Evolutionary conservation across 2,329 filamentous ascomycete genomes (phyloP).

Genomic region (Neofusicoccum cordaticola): DNA sequence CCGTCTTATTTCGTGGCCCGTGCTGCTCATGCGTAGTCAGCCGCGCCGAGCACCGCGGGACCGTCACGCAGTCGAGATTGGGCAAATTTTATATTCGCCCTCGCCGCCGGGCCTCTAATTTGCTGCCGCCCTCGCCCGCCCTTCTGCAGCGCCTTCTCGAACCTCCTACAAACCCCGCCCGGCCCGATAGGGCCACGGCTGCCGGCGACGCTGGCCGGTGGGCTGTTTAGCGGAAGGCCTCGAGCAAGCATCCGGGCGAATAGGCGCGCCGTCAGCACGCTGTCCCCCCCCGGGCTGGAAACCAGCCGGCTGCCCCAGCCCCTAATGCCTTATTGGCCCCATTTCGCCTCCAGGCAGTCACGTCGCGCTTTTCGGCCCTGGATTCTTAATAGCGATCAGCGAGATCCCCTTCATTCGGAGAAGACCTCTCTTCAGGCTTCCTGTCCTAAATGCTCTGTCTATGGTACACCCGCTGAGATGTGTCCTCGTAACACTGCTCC

Average conservation of each 20-base stretch:
- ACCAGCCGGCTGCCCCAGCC: not conserved
- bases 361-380: not conserved
- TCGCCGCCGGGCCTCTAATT: not conserved
- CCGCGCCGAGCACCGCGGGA: constrained; percentile 6
- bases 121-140: not conserved
- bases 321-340: not conserved
- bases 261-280: not conserved
- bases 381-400: constrained; percentile 9
- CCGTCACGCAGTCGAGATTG: constrained; percentile 11
- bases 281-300: not conserved
- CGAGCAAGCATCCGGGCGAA: not conserved
- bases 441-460: not conserved
- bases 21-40: constrained; percentile 10
- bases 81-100: not conserved
- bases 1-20: constrained; percentile 16
- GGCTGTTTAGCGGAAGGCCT: not conserved
- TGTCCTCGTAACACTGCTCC: not conserved
- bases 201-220: not conserved
- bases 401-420: constrained; percentile 5
- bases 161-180: not conserved
- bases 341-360: not conserved
- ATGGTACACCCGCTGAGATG: not conserved
- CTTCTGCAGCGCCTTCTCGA: not conserved
- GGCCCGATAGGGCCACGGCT: not conserved
- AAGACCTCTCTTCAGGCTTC: constrained; percentile 2